A percentile compares a stretch with the other conserved stretches of the same genome.
phyloP scores from a whole-genome alignment of 1,284 basidiomycete species.

The Rhodotorula sp. region DNA sequence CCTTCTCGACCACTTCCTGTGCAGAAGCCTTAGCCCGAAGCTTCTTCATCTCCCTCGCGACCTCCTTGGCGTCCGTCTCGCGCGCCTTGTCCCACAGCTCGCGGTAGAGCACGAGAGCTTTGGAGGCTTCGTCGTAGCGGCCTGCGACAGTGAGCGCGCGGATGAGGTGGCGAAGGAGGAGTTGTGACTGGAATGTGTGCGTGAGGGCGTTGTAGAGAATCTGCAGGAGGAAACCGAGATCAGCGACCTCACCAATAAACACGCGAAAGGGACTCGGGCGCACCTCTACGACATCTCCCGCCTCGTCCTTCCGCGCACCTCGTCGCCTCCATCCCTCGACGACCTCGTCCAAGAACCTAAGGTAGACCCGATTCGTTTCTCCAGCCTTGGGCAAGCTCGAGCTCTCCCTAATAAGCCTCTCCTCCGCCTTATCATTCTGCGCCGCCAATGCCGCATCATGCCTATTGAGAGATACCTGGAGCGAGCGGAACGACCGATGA shows the following conservation, averaged over 20 bases:
- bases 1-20: not conserved
- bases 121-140: conserved; percentile 61
- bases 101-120: conserved; percentile 76
- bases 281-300: conserved; percentile 40
- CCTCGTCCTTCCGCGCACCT: conserved; percentile 60
- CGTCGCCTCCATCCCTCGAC: conserved; percentile 76
- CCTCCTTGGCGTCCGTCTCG: conserved; percentile 57
- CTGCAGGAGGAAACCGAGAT: conserved; percentile 49
- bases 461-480: not conserved
- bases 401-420: conserved; percentile 45
- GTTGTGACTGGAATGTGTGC: conserved; percentile 84
- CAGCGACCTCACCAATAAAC: not conserved
- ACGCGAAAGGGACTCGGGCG: not conserved
- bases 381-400: conserved; percentile 82
- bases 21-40: conserved; percentile 4
- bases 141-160: conserved; percentile 59
- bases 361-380: conserved; percentile 71
- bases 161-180: conserved; percentile 75
- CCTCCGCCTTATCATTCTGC: conserved; percentile 19
- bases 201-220: conserved; percentile 87
- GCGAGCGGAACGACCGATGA: conserved; percentile 20
- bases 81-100: conserved; percentile 75
- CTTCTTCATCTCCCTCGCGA: conserved; percentile 47
- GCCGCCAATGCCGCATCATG: not conserved
- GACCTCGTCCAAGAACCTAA: conserved; percentile 77